Conservation (phyloP, 164 flowering plant species). For the Pachysandra terminalis region DNA sequence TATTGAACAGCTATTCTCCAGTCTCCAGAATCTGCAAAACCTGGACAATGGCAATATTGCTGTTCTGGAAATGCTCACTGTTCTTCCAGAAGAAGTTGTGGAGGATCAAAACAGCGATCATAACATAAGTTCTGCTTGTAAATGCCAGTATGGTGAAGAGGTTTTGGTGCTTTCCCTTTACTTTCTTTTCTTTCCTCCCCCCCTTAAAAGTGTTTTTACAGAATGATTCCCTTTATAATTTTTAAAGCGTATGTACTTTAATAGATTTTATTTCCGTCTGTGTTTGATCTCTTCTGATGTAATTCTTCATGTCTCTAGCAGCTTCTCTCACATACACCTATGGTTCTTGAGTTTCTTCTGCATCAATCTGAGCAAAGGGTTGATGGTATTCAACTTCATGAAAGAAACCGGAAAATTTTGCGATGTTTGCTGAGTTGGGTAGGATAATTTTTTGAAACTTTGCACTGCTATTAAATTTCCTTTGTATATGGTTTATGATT, state of each 20-base stretch:
- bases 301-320: constrained; percentile 26
- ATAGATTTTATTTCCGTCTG: not conserved
- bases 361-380: constrained; percentile 59
- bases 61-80: constrained; percentile 90
- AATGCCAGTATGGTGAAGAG: constrained; percentile 74
- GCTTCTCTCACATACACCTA: constrained; percentile 77
- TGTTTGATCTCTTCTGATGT: not conserved
- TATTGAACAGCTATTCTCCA: constrained; percentile 73
- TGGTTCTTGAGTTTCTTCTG: constrained; percentile 77
- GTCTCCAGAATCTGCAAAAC: constrained; percentile 68
- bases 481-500: not conserved
- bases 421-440: constrained; percentile 98
- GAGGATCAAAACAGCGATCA: constrained; percentile 52
- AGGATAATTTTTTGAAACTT: constrained; percentile 20
- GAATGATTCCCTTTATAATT: not conserved
- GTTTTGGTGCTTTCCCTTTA: constrained; percentile 29
- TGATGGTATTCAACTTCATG: constrained; percentile 44
- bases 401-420: constrained; percentile 63
- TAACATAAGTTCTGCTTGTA: constrained; percentile 42
- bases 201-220: not conserved
- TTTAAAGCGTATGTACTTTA: not conserved
- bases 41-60: constrained; percentile 70
- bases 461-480: not conserved
- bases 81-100: constrained; percentile 86
- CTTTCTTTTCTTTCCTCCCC: not conserved